A percentile compares a stretch with the other conserved stretches of the same genome.
phyloP scores from a whole-genome alignment of 2,329 filamentous ascomycete genomes.

The Paecilomyces formosus region DNA sequence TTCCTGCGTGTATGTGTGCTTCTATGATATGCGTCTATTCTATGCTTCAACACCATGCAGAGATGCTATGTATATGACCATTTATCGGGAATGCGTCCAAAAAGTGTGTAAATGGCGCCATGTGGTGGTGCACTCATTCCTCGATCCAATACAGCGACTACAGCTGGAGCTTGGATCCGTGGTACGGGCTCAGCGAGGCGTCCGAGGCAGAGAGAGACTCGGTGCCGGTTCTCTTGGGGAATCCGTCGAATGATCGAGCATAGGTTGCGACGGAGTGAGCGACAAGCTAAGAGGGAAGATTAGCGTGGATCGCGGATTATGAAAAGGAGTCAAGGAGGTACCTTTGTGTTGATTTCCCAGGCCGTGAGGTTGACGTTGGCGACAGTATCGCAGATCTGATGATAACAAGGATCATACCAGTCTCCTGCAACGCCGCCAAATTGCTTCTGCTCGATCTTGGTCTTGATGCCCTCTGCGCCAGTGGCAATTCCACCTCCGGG shows the following conservation, averaged over 20 bases:
- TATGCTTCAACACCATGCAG: not conserved
- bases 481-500: constrained; percentile 70
- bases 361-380: constrained; percentile 48
- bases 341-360: constrained; percentile 49
- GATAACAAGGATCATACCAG: constrained; percentile 52
- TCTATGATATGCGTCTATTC: not conserved
- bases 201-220: not conserved
- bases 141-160: not conserved
- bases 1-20: not conserved
- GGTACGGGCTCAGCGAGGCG: constrained; percentile 3
- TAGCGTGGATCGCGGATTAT: not conserved
- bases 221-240: constrained; percentile 46
- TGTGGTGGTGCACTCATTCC: not conserved
- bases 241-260: constrained; percentile 57
- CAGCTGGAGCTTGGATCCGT: constrained; percentile 4
- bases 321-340: constrained; percentile 7
- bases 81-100: not conserved
- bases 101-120: not conserved
- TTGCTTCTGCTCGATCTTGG: constrained; percentile 53
- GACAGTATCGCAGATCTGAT: constrained; percentile 45
- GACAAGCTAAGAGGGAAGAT: constrained; percentile 34
- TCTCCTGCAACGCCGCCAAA: constrained; percentile 64
- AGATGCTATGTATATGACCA: not conserved
- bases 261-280: constrained; percentile 67
- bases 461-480: constrained; percentile 71